phyloP scores from a whole-genome alignment of 345 rosid genomes.

The Kernera saxatilis region DNA sequence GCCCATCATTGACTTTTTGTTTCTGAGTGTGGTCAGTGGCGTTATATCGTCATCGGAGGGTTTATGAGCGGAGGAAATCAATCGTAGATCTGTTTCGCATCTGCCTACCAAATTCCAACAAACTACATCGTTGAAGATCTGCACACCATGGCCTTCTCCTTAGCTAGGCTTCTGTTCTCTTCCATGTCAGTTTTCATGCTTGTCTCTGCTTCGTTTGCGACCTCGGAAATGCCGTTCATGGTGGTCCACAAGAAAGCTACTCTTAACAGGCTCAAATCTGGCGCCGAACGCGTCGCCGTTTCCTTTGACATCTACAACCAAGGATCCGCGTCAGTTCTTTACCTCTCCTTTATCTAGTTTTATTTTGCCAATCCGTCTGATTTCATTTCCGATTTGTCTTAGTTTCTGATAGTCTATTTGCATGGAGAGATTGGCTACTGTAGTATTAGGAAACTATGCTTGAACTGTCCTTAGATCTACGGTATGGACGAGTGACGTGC shows the following conservation, averaged over 20 bases:
- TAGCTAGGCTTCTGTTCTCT: slow-evolving; percentile 33
- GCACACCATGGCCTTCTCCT: slow-evolving; percentile 18
- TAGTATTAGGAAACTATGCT: background rate
- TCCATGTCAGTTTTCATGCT: slow-evolving; percentile 38
- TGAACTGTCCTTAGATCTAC: slow-evolving; percentile 14
- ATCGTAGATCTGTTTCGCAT: slow-evolving; percentile 28
- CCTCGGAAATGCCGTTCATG: slow-evolving; percentile 77
- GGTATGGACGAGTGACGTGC: background rate
- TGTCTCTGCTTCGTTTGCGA: slow-evolving; percentile 47
- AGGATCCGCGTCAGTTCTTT: slow-evolving; percentile 70
- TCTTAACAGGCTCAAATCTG: slow-evolving; percentile 72
- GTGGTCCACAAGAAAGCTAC: slow-evolving; percentile 92
- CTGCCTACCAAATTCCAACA: background rate
- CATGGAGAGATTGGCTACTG: background rate
- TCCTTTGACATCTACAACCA: slow-evolving; percentile 86
- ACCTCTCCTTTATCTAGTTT: background rate
- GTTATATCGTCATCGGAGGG: slow-evolving; percentile 21
- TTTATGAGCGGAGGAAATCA: slow-evolving; percentile 14
- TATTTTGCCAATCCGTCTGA: background rate
- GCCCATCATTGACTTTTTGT: slow-evolving; percentile 25
- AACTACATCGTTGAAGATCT: background rate
- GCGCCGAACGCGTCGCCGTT: slow-evolving; percentile 80
- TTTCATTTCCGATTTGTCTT: slow-evolving; percentile 6
- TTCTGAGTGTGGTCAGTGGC: background rate
- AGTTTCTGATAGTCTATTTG: slow-evolving; percentile 1